A percentile compares a stretch with the other conserved stretches of the same genome.
Evolutionary conservation across 805 yeast genomes (phyloP).

Genomic region (Zygoascus flipseniorum): DNA sequence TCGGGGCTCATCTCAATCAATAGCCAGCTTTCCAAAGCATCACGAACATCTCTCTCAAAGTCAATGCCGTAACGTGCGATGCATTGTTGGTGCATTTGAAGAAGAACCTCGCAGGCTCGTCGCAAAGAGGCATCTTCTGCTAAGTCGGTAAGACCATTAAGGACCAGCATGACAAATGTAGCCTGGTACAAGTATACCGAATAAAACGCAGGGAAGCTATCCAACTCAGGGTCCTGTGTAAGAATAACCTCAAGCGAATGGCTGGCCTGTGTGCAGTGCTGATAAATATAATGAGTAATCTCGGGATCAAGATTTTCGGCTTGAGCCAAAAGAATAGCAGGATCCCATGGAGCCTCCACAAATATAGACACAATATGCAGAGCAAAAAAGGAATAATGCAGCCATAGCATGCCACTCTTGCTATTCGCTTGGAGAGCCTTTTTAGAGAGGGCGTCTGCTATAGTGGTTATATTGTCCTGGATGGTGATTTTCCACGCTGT

Average conservation of each 20-base stretch:
- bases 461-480: background rate
- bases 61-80: background rate
- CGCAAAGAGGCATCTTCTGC: background rate
- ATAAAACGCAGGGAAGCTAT: background rate
- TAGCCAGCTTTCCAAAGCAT: background rate
- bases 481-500: background rate
- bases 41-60: background rate
- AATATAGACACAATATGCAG: background rate
- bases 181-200: background rate
- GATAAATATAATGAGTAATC: background rate
- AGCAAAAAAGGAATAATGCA: background rate
- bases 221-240: background rate
- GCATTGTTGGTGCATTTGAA: background rate
- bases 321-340: background rate
- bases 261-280: background rate
- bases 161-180: background rate
- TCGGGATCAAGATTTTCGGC: background rate
- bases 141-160: background rate
- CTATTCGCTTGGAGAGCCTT: background rate
- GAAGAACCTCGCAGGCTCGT: background rate
- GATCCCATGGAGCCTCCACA: conserved; percentile 1
- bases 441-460: background rate
- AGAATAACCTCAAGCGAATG: background rate
- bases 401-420: background rate
- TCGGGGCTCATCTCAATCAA: background rate